phyloP scores from a whole-genome alignment of 768 basidiomycete species.

The Mycena capillaripes region DNA sequence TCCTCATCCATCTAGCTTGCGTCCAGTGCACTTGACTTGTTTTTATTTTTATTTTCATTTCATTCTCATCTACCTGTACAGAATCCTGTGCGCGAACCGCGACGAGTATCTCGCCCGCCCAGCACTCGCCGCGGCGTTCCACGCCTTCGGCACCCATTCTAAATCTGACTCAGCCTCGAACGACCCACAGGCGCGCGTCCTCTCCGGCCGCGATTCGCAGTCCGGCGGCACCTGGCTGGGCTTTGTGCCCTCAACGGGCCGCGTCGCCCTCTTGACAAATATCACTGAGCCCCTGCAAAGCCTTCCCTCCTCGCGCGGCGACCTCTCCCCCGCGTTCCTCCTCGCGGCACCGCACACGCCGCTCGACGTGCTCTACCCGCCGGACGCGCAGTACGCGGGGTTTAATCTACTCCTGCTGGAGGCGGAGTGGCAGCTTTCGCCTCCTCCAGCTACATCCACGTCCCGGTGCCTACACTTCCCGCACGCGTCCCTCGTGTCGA shows the following conservation, averaged over 20 bases:
- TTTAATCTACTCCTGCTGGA: conserved; percentile 85
- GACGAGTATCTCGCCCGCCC: conserved; percentile 82
- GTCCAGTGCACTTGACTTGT: background rate
- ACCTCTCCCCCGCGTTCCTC: conserved; percentile 78
- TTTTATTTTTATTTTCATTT: conserved; percentile 3
- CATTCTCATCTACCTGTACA: conserved; percentile 43
- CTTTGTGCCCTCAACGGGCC: conserved; percentile 68
- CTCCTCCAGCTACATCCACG: background rate
- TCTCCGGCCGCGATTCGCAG: conserved; percentile 81
- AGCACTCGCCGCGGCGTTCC: conserved; percentile 75
- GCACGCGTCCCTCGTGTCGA: conserved; percentile 73
- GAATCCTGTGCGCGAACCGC: conserved; percentile 82
- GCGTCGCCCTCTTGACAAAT: conserved; percentile 83
- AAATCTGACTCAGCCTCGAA: background rate
- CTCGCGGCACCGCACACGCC: conserved; percentile 61
- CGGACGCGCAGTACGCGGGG: conserved; percentile 74
- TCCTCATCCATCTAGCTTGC: conserved; percentile 18
- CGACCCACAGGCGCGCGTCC: conserved; percentile 51
- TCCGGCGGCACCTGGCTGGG: conserved; percentile 92
- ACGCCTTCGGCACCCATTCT: conserved; percentile 61
- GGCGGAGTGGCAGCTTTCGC: conserved; percentile 42
- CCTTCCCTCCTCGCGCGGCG: conserved; percentile 75
- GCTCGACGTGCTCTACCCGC: conserved; percentile 64
- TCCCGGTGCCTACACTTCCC: conserved; percentile 51
- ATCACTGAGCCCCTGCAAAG: conserved; percentile 76